These are phyloP conservation scores for Ceriops decandra DNA, from an alignment of 345 rosid genomes.

Conservation along the genomic window DNA sequence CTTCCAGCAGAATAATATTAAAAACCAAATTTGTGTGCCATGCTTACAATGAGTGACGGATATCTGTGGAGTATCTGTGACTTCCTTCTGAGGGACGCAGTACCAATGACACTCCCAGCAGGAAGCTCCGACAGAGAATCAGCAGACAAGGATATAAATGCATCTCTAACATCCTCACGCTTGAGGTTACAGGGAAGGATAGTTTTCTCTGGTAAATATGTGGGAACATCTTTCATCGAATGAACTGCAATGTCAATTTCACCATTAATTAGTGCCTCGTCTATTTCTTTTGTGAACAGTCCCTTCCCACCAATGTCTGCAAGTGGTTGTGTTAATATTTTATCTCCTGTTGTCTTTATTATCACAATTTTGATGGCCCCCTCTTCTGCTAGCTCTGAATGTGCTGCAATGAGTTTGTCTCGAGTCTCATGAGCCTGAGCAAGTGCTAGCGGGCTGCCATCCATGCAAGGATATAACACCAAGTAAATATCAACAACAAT, in stretches of 20 bases:
- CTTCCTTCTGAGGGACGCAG: conserved; percentile 96
- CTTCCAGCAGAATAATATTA: not conserved
- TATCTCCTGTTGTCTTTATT: conserved; percentile 95
- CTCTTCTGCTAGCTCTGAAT: conserved; percentile 75
- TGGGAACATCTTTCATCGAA: conserved; percentile 98
- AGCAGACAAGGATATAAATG: conserved; percentile 64
- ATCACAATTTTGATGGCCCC: conserved; percentile 88
- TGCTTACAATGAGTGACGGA: conserved; percentile 66
- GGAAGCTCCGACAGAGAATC: conserved; percentile 76
- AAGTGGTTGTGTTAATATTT: conserved; percentile 83
- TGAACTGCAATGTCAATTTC: conserved; percentile 97
- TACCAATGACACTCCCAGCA: conserved; percentile 80
- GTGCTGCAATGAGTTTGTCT: conserved; percentile 64
- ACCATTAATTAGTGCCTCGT: conserved; percentile 78
- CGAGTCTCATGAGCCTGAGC: conserved; percentile 98
- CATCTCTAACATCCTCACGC: conserved; percentile 98
- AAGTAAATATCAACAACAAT: conserved; percentile 4
- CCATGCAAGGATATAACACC: conserved; percentile 28
- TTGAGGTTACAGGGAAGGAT: conserved; percentile 80
- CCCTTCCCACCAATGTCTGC: conserved; percentile 99
- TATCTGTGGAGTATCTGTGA: conserved; percentile 88
- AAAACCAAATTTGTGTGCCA: not conserved
- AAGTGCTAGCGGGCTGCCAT: conserved; percentile 90
- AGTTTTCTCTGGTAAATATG: conserved; percentile 81
- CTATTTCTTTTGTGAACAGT: conserved; percentile 90